These are phyloP conservation scores for Sordariomycetes sp. DNA, from an alignment of 2,329 filamentous ascomycete species.

Conservation along the genomic window DNA sequence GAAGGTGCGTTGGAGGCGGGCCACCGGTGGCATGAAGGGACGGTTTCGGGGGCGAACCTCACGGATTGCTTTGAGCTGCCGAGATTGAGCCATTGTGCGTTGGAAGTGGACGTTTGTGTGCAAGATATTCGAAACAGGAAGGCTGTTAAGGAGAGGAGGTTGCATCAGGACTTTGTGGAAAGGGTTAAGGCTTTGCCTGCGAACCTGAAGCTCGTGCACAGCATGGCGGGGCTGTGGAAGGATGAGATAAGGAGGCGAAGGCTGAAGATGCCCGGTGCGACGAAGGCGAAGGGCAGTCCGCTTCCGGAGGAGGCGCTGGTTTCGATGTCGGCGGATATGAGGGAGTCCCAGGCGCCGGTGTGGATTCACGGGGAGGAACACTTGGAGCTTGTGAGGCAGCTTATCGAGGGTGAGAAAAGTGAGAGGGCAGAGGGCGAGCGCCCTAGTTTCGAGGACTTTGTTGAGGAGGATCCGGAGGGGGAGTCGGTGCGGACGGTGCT, in stretches of 20 bases:
- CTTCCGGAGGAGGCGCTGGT: slow-evolving; percentile 72
- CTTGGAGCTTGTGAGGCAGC: slow-evolving; percentile 44
- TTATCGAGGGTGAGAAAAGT: slow-evolving; percentile 51
- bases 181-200: slow-evolving; percentile 45
- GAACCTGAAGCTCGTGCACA: slow-evolving; percentile 76
- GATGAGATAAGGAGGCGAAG: slow-evolving; percentile 76
- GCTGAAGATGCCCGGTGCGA: slow-evolving; percentile 48
- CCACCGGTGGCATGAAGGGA: slow-evolving; percentile 70
- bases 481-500: slow-evolving; percentile 59
- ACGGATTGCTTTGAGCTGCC: slow-evolving; percentile 50
- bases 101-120: slow-evolving; percentile 83
- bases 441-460: slow-evolving; percentile 53
- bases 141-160: slow-evolving; percentile 57
- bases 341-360: slow-evolving; percentile 56
- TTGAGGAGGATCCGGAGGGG: slow-evolving; percentile 37
- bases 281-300: slow-evolving; percentile 52
- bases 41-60: slow-evolving; percentile 38
- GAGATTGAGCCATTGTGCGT: slow-evolving; percentile 71
- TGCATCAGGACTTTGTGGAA: slow-evolving; percentile 85
- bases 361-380: slow-evolving; percentile 94
- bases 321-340: slow-evolving; percentile 76
- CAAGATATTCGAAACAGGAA: slow-evolving; percentile 77
- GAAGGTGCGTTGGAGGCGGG: slow-evolving; percentile 42
- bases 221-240: slow-evolving; percentile 87
- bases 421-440: slow-evolving; percentile 19